Conservation (phyloP, 2,329 filamentous ascomycete genomes). For the Rhynchosporium secalis region DNA sequence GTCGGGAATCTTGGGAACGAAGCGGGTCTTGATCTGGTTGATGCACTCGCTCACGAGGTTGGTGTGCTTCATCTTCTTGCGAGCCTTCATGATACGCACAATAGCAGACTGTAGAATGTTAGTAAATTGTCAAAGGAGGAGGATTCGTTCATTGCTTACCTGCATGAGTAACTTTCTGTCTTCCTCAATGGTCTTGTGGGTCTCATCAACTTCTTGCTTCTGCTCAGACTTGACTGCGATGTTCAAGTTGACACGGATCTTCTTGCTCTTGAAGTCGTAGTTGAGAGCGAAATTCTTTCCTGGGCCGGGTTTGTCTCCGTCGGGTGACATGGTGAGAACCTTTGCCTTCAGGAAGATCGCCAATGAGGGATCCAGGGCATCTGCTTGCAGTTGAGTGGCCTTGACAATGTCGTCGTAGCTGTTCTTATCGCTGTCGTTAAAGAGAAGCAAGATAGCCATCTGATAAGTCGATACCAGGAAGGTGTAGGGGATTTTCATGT, state of each 20-base stretch:
- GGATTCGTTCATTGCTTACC: slow-evolving; percentile 56
- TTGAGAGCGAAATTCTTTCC: slow-evolving; percentile 84
- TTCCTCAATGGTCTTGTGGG: slow-evolving; percentile 99
- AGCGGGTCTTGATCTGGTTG: slow-evolving; percentile 88
- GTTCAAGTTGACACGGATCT: slow-evolving; percentile 95
- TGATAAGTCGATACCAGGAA: slow-evolving; percentile 98
- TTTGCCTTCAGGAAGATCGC: slow-evolving; percentile 90
- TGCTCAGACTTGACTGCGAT: slow-evolving; percentile 92
- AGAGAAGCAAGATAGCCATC: slow-evolving; percentile 92
- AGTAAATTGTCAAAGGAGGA: slow-evolving; percentile 27
- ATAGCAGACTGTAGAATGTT: slow-evolving; percentile 76
- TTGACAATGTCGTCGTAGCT: slow-evolving; percentile 85
- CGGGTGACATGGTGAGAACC: slow-evolving; percentile 72
- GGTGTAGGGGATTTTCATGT: slow-evolving; percentile 86
- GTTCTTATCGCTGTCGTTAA: slow-evolving; percentile 86
- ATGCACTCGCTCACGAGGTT: slow-evolving; percentile 95
- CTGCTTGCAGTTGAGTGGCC: slow-evolving; percentile 75
- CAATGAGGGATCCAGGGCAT: slow-evolving; percentile 84
- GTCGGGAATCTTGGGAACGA: slow-evolving; percentile 87
- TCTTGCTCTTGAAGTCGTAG: slow-evolving; percentile 97
- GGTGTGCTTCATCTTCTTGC: slow-evolving; percentile 97
- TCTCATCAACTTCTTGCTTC: slow-evolving; percentile 94
- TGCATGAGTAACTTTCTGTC: slow-evolving; percentile 95
- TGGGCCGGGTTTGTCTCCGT: slow-evolving; percentile 72
- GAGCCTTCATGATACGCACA: slow-evolving; percentile 99